A percentile compares a stretch with the other conserved stretches of the same genome.
phyloP scores from a whole-genome alignment of 1,284 basidiomycete genomes.

The Pascua guehoae region DNA sequence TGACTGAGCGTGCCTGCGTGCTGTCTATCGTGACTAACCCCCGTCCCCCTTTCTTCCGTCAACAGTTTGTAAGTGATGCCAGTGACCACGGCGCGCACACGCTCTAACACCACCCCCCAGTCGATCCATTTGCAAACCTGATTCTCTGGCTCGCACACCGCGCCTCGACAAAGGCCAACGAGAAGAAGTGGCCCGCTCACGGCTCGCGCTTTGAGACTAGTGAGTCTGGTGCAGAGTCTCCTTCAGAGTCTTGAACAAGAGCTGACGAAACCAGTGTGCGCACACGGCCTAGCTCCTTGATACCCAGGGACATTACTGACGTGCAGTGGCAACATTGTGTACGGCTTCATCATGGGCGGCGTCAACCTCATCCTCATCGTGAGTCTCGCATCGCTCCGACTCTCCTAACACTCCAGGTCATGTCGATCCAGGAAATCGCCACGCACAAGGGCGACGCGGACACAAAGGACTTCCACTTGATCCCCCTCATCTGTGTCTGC shows the following conservation, averaged over 20 bases:
- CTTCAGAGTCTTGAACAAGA: background rate
- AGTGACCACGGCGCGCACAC: background rate
- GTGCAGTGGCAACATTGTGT: slow-evolving; percentile 71
- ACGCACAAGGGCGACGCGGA: slow-evolving; percentile 57
- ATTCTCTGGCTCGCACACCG: slow-evolving; percentile 77
- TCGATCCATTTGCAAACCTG: slow-evolving; percentile 87
- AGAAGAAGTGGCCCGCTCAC: slow-evolving; percentile 85
- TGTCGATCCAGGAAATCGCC: slow-evolving; percentile 69
- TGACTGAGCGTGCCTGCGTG: background rate
- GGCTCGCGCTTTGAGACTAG: slow-evolving; percentile 87
- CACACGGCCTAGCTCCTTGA: background rate
- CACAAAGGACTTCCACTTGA: slow-evolving; percentile 69
- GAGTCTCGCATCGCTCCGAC: background rate
- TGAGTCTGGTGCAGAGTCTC: slow-evolving; percentile 17
- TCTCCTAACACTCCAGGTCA: slow-evolving; percentile 53
- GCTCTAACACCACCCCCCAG: slow-evolving; percentile 10
- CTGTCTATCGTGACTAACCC: background rate
- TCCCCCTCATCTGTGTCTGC: slow-evolving; percentile 76
- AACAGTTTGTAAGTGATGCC: slow-evolving; percentile 23
- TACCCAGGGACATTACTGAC: background rate
- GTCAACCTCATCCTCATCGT: slow-evolving; percentile 45
- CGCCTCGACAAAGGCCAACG: slow-evolving; percentile 67
- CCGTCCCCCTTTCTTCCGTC: background rate
- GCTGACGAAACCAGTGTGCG: slow-evolving; percentile 19
- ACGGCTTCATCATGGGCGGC: slow-evolving; percentile 57